phyloP scores from a whole-genome alignment of 352 stramenopile species.

The Pythium apleroticum region DNA sequence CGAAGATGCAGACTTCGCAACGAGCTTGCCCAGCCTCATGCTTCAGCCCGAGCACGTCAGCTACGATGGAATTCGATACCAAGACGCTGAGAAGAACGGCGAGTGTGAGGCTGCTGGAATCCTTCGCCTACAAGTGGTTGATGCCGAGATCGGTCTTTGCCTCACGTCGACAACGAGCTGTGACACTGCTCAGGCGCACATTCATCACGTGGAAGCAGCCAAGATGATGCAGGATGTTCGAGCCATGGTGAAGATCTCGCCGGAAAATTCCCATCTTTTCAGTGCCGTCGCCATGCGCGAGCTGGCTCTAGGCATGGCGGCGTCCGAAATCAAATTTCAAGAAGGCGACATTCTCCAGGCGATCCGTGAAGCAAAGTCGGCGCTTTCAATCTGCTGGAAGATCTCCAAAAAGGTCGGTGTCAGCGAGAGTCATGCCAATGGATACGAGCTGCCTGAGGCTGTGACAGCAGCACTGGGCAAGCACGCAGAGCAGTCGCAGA shows the following conservation, averaged over 20 bases:
- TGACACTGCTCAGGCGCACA: slow-evolving; percentile 7
- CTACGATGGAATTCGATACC: not conserved
- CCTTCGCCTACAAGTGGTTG: slow-evolving; percentile 11
- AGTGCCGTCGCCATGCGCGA: slow-evolving; percentile 44
- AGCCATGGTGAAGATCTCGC: slow-evolving; percentile 9
- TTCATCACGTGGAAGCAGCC: slow-evolving; percentile 11
- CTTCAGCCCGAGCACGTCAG: slow-evolving; percentile 21
- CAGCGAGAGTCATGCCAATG: not conserved
- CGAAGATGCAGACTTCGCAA: not conserved
- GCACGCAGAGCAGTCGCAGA: slow-evolving; percentile 16
- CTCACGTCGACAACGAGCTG: not conserved
- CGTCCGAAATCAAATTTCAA: slow-evolving; percentile 58
- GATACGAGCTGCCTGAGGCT: slow-evolving; percentile 45
- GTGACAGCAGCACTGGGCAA: slow-evolving; percentile 30
- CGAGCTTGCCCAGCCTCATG: slow-evolving; percentile 29
- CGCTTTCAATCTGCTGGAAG: slow-evolving; percentile 70
- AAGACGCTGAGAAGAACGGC: not conserved
- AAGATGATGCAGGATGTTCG: slow-evolving; percentile 13
- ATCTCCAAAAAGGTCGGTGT: slow-evolving; percentile 47
- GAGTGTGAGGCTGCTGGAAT: not conserved
- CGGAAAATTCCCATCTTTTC: slow-evolving; percentile 14
- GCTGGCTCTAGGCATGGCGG: slow-evolving; percentile 42
- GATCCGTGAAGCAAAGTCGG: slow-evolving; percentile 57
- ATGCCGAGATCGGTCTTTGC: slow-evolving; percentile 26
- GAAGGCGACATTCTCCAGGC: slow-evolving; percentile 41